These are phyloP conservation scores for Diversispora epigaea DNA, from an alignment of 192 early-diverging fungal species.

Conservation along the genomic window DNA sequence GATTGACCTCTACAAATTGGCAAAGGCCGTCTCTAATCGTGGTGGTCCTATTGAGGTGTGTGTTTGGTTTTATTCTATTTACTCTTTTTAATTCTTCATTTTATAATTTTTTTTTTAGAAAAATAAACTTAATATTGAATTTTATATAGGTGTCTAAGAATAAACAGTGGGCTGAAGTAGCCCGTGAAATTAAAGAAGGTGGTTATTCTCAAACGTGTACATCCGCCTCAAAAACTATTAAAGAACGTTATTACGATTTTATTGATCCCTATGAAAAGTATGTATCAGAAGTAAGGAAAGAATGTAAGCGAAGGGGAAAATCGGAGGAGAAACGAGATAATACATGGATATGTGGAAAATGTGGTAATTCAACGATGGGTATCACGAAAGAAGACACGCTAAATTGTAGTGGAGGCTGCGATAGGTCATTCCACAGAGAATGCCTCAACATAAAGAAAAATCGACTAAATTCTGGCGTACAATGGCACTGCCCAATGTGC, in stretches of 20 bases:
- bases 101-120: too few relatives aligned
- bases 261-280: conserved; percentile 65
- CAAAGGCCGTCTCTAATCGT: conserved; percentile 74
- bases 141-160: conserved; percentile 55
- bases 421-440: neutral
- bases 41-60: conserved; percentile 72
- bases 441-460: conserved; percentile 17
- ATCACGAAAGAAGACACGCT: neutral
- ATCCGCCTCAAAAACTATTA: conserved; percentile 66
- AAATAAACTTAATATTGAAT: conserved; percentile 8
- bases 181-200: conserved; percentile 54
- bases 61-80: conserved; percentile 3
- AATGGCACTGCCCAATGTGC: conserved; percentile 91
- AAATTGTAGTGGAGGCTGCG: conserved; percentile 11
- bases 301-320: neutral
- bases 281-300: conserved; percentile 44
- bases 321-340: conserved; percentile 36
- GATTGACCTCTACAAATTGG: conserved; percentile 79
- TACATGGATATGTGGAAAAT: conserved; percentile 65
- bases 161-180: conserved; percentile 81
- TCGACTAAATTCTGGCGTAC: conserved; percentile 53
- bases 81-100: neutral
- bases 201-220: conserved; percentile 64
- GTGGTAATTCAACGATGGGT: neutral
- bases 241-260: conserved; percentile 60